These are phyloP conservation scores for Mallotus japonicus DNA, from an alignment of 441 rosid species.

Conservation along the genomic window DNA sequence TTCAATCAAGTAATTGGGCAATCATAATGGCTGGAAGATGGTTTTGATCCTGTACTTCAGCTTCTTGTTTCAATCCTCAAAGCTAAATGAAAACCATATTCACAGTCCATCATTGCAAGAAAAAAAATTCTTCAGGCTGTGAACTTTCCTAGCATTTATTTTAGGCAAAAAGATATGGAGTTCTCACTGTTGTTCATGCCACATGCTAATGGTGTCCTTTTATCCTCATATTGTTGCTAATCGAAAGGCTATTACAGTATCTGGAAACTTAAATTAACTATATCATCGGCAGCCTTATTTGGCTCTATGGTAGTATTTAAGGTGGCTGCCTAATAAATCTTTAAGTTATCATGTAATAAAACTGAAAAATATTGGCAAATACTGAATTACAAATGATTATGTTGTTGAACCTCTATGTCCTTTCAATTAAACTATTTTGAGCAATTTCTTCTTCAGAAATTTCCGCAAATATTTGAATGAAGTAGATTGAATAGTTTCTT, in stretches of 20 bases:
- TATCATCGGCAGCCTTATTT: not conserved
- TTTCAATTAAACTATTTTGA: not conserved
- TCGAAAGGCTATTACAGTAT: not conserved
- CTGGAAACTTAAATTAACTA: not conserved
- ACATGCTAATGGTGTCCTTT: not conserved
- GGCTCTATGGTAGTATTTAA: not conserved
- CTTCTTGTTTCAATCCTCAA: constrained; percentile 3
- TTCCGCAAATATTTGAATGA: not conserved
- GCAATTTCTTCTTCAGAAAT: constrained; percentile 8
- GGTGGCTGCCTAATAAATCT: not conserved
- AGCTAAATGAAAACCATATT: not conserved
- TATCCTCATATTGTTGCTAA: not conserved
- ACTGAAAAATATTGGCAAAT: not conserved
- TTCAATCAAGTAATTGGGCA: not conserved
- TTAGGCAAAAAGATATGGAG: not conserved
- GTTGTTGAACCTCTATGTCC: not conserved
- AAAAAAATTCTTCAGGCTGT: too few species aligned
- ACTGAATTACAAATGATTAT: not conserved
- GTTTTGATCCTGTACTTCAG: constrained; percentile 8
- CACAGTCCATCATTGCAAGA: not conserved
- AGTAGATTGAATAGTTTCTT: not conserved
- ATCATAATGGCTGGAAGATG: constrained; percentile 7
- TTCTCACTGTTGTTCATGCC: too few species aligned
- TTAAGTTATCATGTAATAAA: not conserved
- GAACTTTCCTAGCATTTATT: not conserved